These are phyloP conservation scores for Arthroderma sp. DNA, from an alignment of 2,329 filamentous ascomycete species.

Conservation along the genomic window DNA sequence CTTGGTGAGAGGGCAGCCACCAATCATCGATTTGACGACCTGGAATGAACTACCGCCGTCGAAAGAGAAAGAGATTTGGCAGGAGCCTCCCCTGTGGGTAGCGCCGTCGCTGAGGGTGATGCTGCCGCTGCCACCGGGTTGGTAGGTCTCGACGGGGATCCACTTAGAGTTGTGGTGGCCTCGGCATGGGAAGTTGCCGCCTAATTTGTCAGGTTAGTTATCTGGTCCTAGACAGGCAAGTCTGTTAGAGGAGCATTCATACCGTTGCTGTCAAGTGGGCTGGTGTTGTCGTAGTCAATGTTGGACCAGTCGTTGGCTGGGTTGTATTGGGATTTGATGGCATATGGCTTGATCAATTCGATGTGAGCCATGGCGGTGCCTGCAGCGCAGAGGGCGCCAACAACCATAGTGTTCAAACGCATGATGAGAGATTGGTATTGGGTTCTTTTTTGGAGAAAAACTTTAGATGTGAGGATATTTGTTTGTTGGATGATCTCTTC, in stretches of 20 bases:
- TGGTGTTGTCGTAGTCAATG: conserved; percentile 3
- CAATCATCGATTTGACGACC: conserved; percentile 51
- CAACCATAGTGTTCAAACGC: conserved; percentile 3
- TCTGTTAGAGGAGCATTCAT: neutral
- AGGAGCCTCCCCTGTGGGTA: conserved; percentile 57
- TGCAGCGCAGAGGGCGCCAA: conserved; percentile 2
- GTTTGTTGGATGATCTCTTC: too few species aligned
- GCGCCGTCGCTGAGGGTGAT: conserved; percentile 52
- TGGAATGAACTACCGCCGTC: conserved; percentile 57
- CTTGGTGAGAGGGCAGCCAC: conserved; percentile 39
- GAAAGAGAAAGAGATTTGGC: conserved; percentile 62
- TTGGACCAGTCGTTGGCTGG: neutral
- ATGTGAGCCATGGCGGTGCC: neutral
- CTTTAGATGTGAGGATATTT: too few species aligned
- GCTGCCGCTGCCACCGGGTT: conserved; percentile 47
- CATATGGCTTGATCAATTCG: conserved; percentile 1
- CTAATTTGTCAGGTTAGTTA: conserved; percentile 15
- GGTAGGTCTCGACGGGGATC: conserved; percentile 46
- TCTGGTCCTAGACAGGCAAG: neutral
- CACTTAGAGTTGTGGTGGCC: conserved; percentile 41
- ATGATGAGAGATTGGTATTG: conserved; percentile 1
- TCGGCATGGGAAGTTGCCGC: conserved; percentile 65
- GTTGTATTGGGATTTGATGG: neutral
- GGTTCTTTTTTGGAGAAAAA: too few species aligned
- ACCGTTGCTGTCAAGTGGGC: neutral